Base-by-base conservation (phyloP, 1,284 basidiomycete genomes). In the Apiotrichum laibachii region DNA sequence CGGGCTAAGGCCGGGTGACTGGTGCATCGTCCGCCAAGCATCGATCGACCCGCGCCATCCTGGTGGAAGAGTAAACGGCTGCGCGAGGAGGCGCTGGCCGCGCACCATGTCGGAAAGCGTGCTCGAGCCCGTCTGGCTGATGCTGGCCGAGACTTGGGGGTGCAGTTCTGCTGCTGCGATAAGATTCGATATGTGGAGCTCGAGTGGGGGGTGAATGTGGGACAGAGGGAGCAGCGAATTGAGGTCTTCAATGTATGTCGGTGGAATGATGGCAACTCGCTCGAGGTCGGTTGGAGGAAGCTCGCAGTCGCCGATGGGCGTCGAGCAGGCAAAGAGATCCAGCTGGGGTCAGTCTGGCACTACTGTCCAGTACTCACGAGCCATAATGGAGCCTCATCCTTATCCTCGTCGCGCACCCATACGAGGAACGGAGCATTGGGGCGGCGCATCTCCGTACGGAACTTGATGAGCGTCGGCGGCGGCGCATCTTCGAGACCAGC, bases 161-260 rank as follows among this genome's bases (percentile, higher is more conserved):
- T 77, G 72, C 33, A 65, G 48, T 0, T 66, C 64, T 2, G 70
- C 50, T 2, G 72, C 73, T 0, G 74, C 74, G 39, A 73, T 47
- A 50, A 77, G 67, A 50, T 76, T 75, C 39, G 68, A 65, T 47
- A 75, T 67, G 65, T 76, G 71, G 5, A 67, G 62, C 15, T 55
- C 35, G 6, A 77, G 68, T 0, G 74, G 71, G 0, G 76, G 70
- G 59, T 72, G 70, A 46, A 76, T 70, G 55, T 75, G 70, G 2
- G 71, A 72, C 40, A 67, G 70, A n/a, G 67, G 63, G 3, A 76
- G 65, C 2, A 76, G 63, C 7, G 58, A 43, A 37, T 57, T 49
- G 11, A 77, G 61, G 42, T 64, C 59, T 3, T 47, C 21, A 19
- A 75, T 62, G 60, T 72, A 75, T 61, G 63, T 43, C 2, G 19